A percentile compares a stretch with the other conserved stretches of the same genome.
These are phyloP conservation scores for Cyanidiococcus yangmingshanensis DNA, from an alignment of 23 red algal species.

Conservation along the genomic window DNA sequence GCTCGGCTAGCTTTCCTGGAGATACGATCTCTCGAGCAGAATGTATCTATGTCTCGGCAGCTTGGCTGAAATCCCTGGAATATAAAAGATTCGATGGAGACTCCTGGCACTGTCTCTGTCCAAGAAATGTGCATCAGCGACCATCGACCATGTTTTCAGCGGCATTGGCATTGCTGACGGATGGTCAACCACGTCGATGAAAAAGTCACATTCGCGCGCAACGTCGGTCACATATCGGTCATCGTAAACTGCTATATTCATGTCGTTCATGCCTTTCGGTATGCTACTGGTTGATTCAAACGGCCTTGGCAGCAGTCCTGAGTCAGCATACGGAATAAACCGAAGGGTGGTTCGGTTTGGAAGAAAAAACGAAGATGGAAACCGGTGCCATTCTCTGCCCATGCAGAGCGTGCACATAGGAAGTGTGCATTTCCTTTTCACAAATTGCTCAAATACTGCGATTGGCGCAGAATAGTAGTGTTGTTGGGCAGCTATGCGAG, in stretches of 20 bases:
- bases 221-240: conserved; percentile 2
- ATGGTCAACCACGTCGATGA: neutral
- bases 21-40: too few relatives aligned
- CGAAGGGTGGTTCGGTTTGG: conserved; percentile 37
- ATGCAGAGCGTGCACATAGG: conserved; percentile 56
- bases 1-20: too few relatives aligned
- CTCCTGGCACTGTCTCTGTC: neutral
- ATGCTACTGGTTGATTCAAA: neutral
- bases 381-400: conserved; percentile 83
- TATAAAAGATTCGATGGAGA: conserved; percentile 11
- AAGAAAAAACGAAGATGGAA: conserved; percentile 75
- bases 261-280: conserved; percentile 22
- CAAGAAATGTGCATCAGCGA: neutral
- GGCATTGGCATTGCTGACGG: neutral
- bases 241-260: conserved; percentile 17
- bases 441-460: conserved; percentile 21
- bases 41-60: too few relatives aligned
- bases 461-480: conserved; percentile 23
- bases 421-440: neutral
- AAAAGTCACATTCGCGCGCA: conserved; percentile 1
- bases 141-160: neutral
- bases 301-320: conserved; percentile 12
- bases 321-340: conserved; percentile 36
- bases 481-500: conserved; percentile 14
- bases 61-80: neutral